Percentiles rank a stretch among this genome's conserved stretches.
Conservation (phyloP, 148 eudicot species). For the Rhododendron griersonianum region DNA sequence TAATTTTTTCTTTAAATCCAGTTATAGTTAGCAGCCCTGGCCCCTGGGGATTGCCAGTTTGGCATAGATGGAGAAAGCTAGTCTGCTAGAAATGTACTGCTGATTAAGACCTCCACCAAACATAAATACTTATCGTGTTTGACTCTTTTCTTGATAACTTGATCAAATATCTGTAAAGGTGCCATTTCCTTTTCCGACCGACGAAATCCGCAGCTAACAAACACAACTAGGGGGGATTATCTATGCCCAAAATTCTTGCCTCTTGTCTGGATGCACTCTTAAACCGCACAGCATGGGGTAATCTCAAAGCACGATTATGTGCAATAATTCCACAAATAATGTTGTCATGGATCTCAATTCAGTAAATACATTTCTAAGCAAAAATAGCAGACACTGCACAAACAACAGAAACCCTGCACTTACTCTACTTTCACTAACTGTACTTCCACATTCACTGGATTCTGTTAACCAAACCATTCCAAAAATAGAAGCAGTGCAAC, state of each 20-base stretch:
- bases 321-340: not conserved
- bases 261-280: not conserved
- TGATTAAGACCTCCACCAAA: slow-evolving; percentile 15
- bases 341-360: not conserved
- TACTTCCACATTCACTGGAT: not conserved
- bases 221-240: not conserved
- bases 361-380: not conserved
- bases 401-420: not conserved
- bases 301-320: not conserved
- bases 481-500: not conserved
- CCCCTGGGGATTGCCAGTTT: not conserved
- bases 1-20: not conserved
- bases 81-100: not conserved
- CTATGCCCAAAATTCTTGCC: not conserved
- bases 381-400: not conserved
- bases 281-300: not conserved
- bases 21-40: slow-evolving; percentile 10
- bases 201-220: not conserved
- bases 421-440: not conserved
- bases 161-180: not conserved
- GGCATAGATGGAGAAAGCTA: not conserved
- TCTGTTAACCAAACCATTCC: not conserved
- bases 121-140: not conserved
- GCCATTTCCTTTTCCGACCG: not conserved
- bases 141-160: not conserved